Evolutionary conservation across 176 grass and related monocot species (phyloP), one percentile per base, ranked within the genome.

Genomic region (Ampelocalamus luodianensis): DNA sequence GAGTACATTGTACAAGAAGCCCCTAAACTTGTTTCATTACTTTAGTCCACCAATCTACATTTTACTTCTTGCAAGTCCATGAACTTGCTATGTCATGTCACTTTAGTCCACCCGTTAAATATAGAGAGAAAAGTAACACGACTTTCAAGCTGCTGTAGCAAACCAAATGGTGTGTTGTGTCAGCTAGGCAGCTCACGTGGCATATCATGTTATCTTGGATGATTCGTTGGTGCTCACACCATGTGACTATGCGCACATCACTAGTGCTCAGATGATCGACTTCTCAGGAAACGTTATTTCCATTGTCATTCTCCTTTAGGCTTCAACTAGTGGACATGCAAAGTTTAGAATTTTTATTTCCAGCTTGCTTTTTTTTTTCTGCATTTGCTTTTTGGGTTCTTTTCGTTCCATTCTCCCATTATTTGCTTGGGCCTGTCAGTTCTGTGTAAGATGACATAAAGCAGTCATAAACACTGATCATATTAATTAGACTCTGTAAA

Each of bases 1-100:
- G 51, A 45, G 9, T 81, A 24, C 71, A 82, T 20, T 82, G 14
- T 44, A 44, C 1, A 10, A 82, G 37, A 20, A 17, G 37, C 15
- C 16, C 38, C 53, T 27, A 69, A 81, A 40, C 32, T 80, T 81
- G 34, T 69, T 81, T 26, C 22, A 17, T 68, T 68, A 8, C 78
- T 24, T 23, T 38, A 16, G 64, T 68, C 32, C 45, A 80, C 43
- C 46, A 69, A 54, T 26, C 22, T 43, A n/a, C 4, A 27, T 68
- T 77, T 77, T 68, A 56, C 27, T 37, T 44, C 70, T 49, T 83
- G 69, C 24, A 83, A 65, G 44, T 26, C 58, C 45, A 50, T 63
- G 40, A 63, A 63, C 20, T 36, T 50, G 12, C 17, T 74, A 37
- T 64, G 40, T 22, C 40, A 23, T 61, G 24, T 20, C 42, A 73